These are phyloP conservation scores for Ophiostoma sp. DNA, from an alignment of 2,329 filamentous ascomycete species.

Conservation along the genomic window DNA sequence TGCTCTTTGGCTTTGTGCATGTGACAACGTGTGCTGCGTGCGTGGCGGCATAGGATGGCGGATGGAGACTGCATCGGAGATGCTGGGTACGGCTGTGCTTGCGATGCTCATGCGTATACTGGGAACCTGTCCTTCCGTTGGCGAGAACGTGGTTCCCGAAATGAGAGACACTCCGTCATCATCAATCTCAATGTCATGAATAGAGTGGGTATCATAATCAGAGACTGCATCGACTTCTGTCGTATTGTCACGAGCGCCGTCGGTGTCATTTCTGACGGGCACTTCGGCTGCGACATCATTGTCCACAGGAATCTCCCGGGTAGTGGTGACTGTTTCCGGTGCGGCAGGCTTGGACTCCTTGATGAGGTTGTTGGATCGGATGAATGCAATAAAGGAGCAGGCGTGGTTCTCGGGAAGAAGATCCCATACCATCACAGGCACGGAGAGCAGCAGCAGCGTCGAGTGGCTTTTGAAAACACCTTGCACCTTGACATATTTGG, in stretches of 20 bases:
- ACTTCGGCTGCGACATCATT: neutral
- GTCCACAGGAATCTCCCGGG: neutral
- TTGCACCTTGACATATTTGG: constrained; percentile 56
- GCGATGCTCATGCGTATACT: constrained; percentile 27
- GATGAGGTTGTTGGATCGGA: constrained; percentile 52
- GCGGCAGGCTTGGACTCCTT: neutral
- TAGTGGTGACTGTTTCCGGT: neutral
- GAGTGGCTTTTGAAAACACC: constrained; percentile 58
- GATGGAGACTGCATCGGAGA: constrained; percentile 15
- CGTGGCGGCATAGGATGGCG: constrained; percentile 10
- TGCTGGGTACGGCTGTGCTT: constrained; percentile 21
- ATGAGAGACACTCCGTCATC: constrained; percentile 31
- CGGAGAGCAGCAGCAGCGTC: constrained; percentile 51
- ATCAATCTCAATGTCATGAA: constrained; percentile 18
- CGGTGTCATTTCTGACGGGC: neutral
- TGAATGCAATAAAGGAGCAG: constrained; percentile 54
- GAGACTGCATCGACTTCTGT: neutral
- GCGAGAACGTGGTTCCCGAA: constrained; percentile 32
- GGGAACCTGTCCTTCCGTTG: constrained; percentile 25
- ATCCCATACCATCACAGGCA: constrained; percentile 57
- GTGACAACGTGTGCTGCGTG: neutral
- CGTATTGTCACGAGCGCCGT: neutral
- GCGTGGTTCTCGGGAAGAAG: constrained; percentile 53
- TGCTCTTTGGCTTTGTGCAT: constrained; percentile 4
- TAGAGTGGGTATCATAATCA: neutral